Evolutionary conservation across 176 grass and related monocot species (phyloP).

Genomic region (Musa acuminata): DNA sequence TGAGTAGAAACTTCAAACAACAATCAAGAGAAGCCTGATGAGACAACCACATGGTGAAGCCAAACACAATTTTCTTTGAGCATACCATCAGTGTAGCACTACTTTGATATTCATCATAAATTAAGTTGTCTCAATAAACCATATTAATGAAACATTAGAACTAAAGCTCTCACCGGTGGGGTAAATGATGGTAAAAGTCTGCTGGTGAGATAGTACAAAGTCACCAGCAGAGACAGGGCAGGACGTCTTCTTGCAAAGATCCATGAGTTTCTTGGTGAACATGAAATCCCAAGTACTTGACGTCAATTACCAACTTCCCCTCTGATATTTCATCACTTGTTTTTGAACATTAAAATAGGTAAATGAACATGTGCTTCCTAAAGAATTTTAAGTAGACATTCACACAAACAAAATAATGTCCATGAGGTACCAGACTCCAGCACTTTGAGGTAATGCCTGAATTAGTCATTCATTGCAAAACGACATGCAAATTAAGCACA

Average conservation of each 20-base stretch:
- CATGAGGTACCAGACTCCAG: background rate
- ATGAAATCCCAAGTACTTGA: constrained; percentile 51
- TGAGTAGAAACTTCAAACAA: no score
- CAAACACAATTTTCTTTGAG: background rate
- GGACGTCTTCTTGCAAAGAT: constrained; percentile 61
- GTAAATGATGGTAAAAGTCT: constrained; percentile 38
- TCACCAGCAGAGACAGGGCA: constrained; percentile 50
- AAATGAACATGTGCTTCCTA: background rate
- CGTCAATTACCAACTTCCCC: constrained; percentile 61
- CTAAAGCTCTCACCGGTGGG: constrained; percentile 33
- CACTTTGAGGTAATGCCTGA: background rate
- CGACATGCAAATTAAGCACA: background rate
- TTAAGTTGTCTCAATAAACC: constrained; percentile 13
- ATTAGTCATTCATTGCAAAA: background rate
- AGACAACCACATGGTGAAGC: background rate
- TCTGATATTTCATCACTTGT: constrained; percentile 39
- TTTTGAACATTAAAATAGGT: background rate
- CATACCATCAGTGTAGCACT: background rate
- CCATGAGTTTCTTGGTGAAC: constrained; percentile 50
- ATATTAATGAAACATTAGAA: background rate
- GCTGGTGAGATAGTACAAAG: constrained; percentile 29
- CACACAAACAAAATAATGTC: background rate
- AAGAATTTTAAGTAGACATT: background rate
- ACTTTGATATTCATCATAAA: background rate
- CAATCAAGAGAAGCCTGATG: no score